Evolutionary conservation across 2,329 filamentous ascomycete species (phyloP), one percentile per base, ranked within the genome.

Genomic region (Epichloe gansuensis): DNA sequence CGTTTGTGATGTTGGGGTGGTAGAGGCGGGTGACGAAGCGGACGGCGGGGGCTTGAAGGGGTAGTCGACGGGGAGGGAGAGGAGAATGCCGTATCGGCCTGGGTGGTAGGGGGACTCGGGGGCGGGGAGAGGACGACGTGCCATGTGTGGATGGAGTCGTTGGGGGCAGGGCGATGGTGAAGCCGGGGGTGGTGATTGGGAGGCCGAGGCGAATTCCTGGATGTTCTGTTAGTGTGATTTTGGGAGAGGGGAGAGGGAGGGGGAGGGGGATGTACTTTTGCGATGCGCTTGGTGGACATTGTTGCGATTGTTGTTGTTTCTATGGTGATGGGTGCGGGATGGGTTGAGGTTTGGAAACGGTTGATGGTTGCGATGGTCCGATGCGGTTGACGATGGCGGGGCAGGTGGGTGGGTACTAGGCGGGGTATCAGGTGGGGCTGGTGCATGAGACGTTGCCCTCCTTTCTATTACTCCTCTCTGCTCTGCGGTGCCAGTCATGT

Each of bases 1-100:
- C 90, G 76, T 95, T 93, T 64, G 85, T 89, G 55, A 96, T 81
- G 72, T 96, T 96, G 45, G 91, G 90, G 73, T 96, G 91, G 78
- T 95, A 96, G 75, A 95, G 87, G 71, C 91, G 91, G 50, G 90
- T 95, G 59, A 75, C 73, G 77, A 95, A 95, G 64, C 78, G 82
- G 60, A 95, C 77, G 55, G 78, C 74, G 15, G 90, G 90, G 89
- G 82, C 71, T 93, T 93, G 82, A 95, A 95, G 38, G 90, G 90
- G 74, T 95, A 95, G 63, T 89, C 85, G 60, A 75, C 71, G 13
- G 90, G 89, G 11, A 96, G 81, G 42, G 70, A 76, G 60, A 95
- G 75, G 56, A 83, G 71, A 56, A 96, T 72, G 59, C 80, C 80
- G 78, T 89, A 96, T 59, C 72, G 73, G 63, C 90, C 90, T 61